Base-by-base conservation (phyloP, 179 eudicot genomes). In the Amaranthus tricolor region DNA sequence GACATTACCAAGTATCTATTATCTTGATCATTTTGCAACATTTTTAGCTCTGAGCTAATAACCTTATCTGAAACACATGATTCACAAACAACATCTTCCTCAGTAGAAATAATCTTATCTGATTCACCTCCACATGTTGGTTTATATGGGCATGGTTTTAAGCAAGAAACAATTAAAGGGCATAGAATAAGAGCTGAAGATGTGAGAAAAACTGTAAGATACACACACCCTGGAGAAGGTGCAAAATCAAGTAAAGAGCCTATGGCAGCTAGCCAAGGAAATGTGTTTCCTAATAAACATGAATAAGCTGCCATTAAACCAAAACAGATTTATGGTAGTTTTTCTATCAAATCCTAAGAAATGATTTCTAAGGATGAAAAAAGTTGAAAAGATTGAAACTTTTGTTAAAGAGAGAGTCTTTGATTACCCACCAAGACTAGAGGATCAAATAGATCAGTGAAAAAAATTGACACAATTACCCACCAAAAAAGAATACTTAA, bases 251-350 rank as follows among this genome's bases (percentile, higher is more conserved):
- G 66, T 60, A 83, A 62, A 24, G 84, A 63, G 12, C 84, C 70
- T 48, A 86, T 71, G 76, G 79, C 21, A 55, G 84, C 83, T 66
- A 86, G 52, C 86, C 86, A 83, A 57, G 79, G 74, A 48, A 78
- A 54, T 70, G 90, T 80, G 72, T 66, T 79, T 64, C 71, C 52
- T 50, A 83, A 68, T 65, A 79, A 75, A 74, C 77, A 78, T 56
- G 77, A 62, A 43, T 21, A 68, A 60, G 71, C 52, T 70, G 66
- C 79, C 82, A 82, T 76, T 62, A 31, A 31, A 31, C 40, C 40
- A 31, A 31, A 31, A 31, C 40, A 31, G 40, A 31, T 31, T 31
- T 31, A 31, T 31, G 40, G 40, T 31, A 31, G 40, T 31, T 31
- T 31, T 31, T 31, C 2, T 31, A 31, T 31, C 40, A 31, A 31